Conservation (phyloP, 139 green algal species). For the Closterium sp. region DNA sequence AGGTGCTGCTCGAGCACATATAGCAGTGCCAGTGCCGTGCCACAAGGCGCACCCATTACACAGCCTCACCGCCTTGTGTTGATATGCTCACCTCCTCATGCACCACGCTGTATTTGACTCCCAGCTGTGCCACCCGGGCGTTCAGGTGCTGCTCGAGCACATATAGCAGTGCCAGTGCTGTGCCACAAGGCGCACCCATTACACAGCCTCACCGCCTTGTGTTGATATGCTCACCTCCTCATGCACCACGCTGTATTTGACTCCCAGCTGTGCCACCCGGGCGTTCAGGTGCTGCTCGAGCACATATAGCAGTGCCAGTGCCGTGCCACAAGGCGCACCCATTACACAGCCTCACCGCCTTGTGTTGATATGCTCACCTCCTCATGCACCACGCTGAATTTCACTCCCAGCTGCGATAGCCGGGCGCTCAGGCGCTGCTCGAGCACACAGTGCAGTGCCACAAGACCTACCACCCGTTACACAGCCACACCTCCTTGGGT, state of each 20-base stretch:
- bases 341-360: too few relatives aligned
- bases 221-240: constrained; percentile 70
- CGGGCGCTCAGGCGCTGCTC: constrained; percentile 82
- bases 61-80: neutral
- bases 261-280: constrained; percentile 70
- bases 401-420: constrained; percentile 69
- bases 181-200: too few relatives aligned
- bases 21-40: too few relatives aligned
- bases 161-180: too few relatives aligned
- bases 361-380: too few relatives aligned
- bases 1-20: constrained; percentile 77
- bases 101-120: constrained; percentile 67
- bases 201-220: too few relatives aligned
- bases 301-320: too few relatives aligned
- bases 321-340: too few relatives aligned
- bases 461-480: too few relatives aligned
- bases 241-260: constrained; percentile 72
- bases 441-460: too few relatives aligned
- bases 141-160: constrained; percentile 87
- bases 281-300: constrained; percentile 85
- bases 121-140: constrained; percentile 71
- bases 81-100: constrained; percentile 64
- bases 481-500: too few relatives aligned
- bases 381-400: constrained; percentile 77
- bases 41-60: too few relatives aligned